phyloP scores from a whole-genome alignment of 2,329 filamentous ascomycete species.

The Aspergillus hortae region DNA sequence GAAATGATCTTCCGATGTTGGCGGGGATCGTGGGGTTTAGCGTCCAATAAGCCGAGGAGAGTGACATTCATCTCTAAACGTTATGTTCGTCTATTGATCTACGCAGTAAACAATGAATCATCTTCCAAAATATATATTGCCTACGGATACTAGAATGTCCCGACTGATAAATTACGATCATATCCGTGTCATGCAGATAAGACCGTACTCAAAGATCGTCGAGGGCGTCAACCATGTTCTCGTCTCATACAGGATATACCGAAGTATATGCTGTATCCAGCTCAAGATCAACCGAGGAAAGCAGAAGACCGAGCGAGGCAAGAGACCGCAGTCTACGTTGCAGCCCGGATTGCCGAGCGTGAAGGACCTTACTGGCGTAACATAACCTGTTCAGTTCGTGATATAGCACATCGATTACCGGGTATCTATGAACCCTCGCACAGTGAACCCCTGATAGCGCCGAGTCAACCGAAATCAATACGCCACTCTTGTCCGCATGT shows the following conservation, averaged over 20 bases:
- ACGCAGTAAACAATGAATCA: background rate
- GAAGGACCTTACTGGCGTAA: background rate
- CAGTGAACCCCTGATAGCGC: slow-evolving; percentile 19
- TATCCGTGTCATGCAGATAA: slow-evolving; percentile 35
- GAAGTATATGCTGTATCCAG: slow-evolving; percentile 33
- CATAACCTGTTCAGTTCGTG: slow-evolving; percentile 9
- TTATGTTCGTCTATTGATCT: background rate
- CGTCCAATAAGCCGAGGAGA: background rate
- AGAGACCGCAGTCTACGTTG: slow-evolving; percentile 36
- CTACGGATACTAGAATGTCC: slow-evolving; percentile 17
- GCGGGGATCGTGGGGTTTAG: background rate
- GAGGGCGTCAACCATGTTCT: slow-evolving; percentile 36
- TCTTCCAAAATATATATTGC: background rate
- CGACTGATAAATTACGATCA: slow-evolving; percentile 47
- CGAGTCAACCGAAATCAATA: slow-evolving; percentile 39
- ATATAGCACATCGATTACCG: slow-evolving; percentile 15
- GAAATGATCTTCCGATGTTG: background rate
- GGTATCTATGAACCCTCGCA: slow-evolving; percentile 24
- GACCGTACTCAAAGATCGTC: slow-evolving; percentile 53
- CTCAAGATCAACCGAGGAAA: slow-evolving; percentile 37
- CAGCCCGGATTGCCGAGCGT: background rate
- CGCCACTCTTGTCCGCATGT: slow-evolving; percentile 57
- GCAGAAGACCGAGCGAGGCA: slow-evolving; percentile 49
- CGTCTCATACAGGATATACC: slow-evolving; percentile 42
- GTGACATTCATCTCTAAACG: background rate